These are phyloP conservation scores for Tricholoma terreum DNA, from an alignment of 768 basidiomycete species.

Conservation along the genomic window DNA sequence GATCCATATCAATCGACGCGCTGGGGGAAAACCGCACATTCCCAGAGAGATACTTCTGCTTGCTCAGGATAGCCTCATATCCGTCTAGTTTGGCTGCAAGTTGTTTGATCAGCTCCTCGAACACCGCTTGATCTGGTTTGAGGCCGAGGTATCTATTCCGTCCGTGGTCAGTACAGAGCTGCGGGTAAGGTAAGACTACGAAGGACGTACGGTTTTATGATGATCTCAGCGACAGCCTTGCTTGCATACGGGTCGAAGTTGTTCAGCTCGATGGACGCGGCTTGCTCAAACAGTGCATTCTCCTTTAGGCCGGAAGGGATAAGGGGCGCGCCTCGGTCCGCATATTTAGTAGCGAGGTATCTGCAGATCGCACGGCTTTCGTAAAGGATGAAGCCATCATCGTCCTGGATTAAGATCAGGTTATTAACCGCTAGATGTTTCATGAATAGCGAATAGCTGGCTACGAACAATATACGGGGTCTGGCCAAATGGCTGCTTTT, in stretches of 20 bases:
- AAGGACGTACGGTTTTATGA: slow-evolving; percentile 40
- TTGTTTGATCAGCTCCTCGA: slow-evolving; percentile 18
- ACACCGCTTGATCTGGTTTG: slow-evolving; percentile 15
- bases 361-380: slow-evolving; percentile 53
- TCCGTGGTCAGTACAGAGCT: not conserved
- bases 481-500: slow-evolving; percentile 15
- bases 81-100: slow-evolving; percentile 35
- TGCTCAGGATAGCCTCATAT: slow-evolving; percentile 44
- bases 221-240: slow-evolving; percentile 38
- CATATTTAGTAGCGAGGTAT: slow-evolving; percentile 49
- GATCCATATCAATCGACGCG: not conserved
- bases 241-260: slow-evolving; percentile 40
- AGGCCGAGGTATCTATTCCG: not conserved
- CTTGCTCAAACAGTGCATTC: slow-evolving; percentile 36
- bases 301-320: slow-evolving; percentile 37
- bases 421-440: not conserved
- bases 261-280: slow-evolving; percentile 41
- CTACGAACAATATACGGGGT: slow-evolving; percentile 10
- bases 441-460: no score
- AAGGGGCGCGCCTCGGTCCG: slow-evolving; percentile 40
- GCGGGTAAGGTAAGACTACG: not conserved
- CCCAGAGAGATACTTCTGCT: slow-evolving; percentile 45
- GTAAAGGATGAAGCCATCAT: slow-evolving; percentile 43
- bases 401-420: slow-evolving; percentile 5
- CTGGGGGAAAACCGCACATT: slow-evolving; percentile 28